Evolutionary conservation across 345 rosid genomes (phyloP).

Genomic region (Luvunga scandens): DNA sequence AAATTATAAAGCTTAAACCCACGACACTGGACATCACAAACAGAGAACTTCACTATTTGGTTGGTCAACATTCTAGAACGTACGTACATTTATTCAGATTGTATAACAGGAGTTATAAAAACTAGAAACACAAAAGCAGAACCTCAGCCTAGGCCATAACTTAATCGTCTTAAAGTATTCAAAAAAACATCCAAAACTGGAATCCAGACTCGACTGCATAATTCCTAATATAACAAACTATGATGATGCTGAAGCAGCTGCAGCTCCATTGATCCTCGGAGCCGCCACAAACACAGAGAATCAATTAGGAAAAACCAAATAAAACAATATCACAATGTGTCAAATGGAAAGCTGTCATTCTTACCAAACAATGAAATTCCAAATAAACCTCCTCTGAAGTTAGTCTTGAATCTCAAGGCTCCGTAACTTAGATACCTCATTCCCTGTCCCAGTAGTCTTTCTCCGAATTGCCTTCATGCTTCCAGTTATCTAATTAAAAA

Average conservation of each 20-base stretch:
- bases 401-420: conserved; percentile 21
- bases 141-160: background rate
- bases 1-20: too few relatives aligned
- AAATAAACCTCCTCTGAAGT: conserved; percentile 24
- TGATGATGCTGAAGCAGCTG: background rate
- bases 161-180: background rate
- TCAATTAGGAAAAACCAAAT: background rate
- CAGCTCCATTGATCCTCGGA: conserved; percentile 13
- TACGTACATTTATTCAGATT: too few relatives aligned
- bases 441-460: conserved; percentile 26
- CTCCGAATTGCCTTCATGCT: conserved; percentile 18
- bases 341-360: too few relatives aligned
- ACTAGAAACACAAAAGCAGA: background rate
- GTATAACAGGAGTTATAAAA: too few relatives aligned
- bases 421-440: conserved; percentile 26
- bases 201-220: background rate
- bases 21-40: too few relatives aligned
- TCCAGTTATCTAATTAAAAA: conserved; percentile 14
- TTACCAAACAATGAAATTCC: background rate
- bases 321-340: background rate
- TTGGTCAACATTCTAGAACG: too few relatives aligned
- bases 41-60: too few relatives aligned
- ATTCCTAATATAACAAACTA: background rate
- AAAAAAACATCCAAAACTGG: background rate
- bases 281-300: background rate